phyloP scores from a whole-genome alignment of 164 flowering plant species.

The Annona squamosa region DNA sequence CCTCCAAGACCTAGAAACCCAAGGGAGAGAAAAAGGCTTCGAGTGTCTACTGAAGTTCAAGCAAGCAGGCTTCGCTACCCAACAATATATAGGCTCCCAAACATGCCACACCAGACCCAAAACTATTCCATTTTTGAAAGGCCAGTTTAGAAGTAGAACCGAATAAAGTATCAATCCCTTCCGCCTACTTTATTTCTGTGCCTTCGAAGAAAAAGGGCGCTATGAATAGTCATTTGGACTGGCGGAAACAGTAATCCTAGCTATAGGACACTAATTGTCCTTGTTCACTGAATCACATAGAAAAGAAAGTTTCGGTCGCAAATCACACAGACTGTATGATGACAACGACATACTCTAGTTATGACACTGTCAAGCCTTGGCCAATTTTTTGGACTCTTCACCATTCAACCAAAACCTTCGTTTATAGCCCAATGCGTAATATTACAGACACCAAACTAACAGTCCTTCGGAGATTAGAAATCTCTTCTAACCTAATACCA shows the following conservation, averaged over 20 bases:
- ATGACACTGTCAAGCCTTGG: background rate
- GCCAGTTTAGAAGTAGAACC: background rate
- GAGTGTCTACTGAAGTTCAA: slow-evolving; percentile 7
- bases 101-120: slow-evolving; percentile 1
- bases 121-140: background rate
- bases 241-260: background rate
- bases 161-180: background rate
- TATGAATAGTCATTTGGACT: background rate
- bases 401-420: background rate
- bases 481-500: too few species aligned
- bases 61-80: slow-evolving; percentile 12
- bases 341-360: background rate
- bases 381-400: background rate
- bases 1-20: background rate
- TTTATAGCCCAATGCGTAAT: too few species aligned
- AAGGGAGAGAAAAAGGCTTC: background rate
- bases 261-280: background rate
- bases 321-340: background rate
- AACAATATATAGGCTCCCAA: slow-evolving; percentile 13
- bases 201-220: background rate
- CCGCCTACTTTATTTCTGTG: background rate
- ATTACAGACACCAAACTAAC: too few species aligned
- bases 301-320: background rate
- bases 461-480: too few species aligned
- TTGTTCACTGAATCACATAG: background rate